Evolutionary conservation across 176 grass and related monocot genomes (phyloP).

Genomic region (Eleusine coracana): DNA sequence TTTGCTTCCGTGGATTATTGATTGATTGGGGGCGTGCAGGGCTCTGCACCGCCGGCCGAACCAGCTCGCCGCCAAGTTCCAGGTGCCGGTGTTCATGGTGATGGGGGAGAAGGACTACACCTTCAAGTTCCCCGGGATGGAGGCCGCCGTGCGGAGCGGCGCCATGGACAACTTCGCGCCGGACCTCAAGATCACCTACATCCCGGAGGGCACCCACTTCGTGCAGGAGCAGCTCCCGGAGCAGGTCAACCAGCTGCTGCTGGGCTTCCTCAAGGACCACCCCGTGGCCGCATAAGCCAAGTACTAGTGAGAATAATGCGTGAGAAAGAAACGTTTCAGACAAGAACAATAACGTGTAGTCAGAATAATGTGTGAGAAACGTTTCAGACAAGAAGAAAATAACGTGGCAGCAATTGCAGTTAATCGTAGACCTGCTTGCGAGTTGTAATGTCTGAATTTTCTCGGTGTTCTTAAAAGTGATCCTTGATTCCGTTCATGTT

Average conservation of each 20-base stretch:
- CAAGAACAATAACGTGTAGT: background rate
- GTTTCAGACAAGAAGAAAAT: background rate
- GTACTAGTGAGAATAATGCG: background rate
- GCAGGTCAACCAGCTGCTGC: conserved; percentile 47
- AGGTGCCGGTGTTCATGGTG: conserved; percentile 52
- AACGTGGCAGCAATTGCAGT: background rate
- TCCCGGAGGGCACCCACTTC: conserved; percentile 48
- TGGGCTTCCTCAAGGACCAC: conserved; percentile 47
- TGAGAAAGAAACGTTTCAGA: background rate
- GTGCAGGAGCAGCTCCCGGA: conserved; percentile 55
- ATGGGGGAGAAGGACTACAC: conserved; percentile 57
- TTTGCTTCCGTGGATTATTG: background rate
- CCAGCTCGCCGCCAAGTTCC: conserved; percentile 38
- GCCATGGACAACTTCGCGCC: conserved; percentile 36
- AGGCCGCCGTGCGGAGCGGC: conserved; percentile 35
- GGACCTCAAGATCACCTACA: conserved; percentile 45
- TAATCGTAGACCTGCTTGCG: background rate
- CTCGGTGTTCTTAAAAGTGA: background rate
- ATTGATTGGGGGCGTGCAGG: conserved; percentile 7
- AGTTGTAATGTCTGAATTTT: background rate
- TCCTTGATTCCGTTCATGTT: background rate
- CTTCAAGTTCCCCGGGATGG: conserved; percentile 47
- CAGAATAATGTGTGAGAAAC: background rate
- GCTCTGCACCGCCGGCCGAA: background rate
- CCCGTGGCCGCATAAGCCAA: background rate